Evolutionary conservation across 768 basidiomycete genomes (phyloP).

Genomic region (Auriscalpium vulgare): DNA sequence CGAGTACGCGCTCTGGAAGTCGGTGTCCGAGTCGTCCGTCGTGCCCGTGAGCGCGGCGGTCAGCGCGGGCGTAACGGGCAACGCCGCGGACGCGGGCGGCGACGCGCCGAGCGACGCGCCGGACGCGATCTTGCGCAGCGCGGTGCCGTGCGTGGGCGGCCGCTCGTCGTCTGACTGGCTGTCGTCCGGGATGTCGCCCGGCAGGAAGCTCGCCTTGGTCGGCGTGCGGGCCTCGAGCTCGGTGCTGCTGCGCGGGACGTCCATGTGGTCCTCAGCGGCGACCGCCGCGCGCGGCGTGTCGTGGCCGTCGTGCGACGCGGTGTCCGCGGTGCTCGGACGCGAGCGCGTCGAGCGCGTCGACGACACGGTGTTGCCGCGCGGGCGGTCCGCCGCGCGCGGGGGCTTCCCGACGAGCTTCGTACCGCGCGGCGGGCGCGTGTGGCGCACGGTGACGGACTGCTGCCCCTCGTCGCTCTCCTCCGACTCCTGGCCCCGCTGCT

Average conservation of each 20-base stretch:
- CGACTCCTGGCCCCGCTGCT: too few relatives aligned
- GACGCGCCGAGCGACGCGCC: conserved; percentile 24
- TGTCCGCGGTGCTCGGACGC: not conserved
- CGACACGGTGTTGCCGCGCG: conserved; percentile 51
- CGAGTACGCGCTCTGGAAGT: conserved; percentile 84
- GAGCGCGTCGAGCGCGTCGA: conserved; percentile 32
- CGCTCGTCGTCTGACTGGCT: not conserved
- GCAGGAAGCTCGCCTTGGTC: conserved; percentile 15
- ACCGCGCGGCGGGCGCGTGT: conserved; percentile 27
- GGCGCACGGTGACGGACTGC: conserved; percentile 9
- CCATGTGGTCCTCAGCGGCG: too few relatives aligned
- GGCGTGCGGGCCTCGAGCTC: conserved; percentile 6
- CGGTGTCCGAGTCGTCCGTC: conserved; percentile 26
- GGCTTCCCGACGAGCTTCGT: conserved; percentile 20
- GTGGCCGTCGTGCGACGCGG: conserved; percentile 2
- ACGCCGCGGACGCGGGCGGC: conserved; percentile 17
- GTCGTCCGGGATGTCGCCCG: conserved; percentile 1
- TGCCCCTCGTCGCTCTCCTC: conserved; percentile 22
- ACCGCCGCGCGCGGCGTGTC: not conserved
- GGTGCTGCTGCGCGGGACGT: not conserved
- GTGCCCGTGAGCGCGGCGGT: conserved; percentile 16
- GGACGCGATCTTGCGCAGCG: conserved; percentile 28
- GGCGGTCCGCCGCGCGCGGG: conserved; percentile 16
- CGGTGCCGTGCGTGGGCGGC: conserved; percentile 16
- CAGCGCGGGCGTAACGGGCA: conserved; percentile 15